phyloP scores from a whole-genome alignment of 2,329 filamentous ascomycete species.

The Byssoonygena ceratinophila region DNA sequence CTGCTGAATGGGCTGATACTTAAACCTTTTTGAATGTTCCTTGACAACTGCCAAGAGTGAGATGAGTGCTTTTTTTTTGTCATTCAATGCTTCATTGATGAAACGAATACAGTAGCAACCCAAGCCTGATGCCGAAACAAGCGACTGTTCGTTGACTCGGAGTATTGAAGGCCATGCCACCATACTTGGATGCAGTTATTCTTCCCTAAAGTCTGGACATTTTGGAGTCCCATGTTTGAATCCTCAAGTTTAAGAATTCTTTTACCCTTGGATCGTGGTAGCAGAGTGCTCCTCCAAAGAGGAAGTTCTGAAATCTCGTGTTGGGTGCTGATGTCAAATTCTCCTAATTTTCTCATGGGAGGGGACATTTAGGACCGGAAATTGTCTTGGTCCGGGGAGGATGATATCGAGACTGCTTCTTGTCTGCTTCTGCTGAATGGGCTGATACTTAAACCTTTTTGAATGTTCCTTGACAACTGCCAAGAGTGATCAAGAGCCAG shows the following conservation, averaged over 20 bases:
- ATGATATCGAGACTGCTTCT: neutral
- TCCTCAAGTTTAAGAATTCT: neutral
- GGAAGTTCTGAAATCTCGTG: conserved; percentile 2
- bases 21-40: no score
- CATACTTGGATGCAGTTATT: no score
- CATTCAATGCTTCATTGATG: no score
- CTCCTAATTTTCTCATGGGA: neutral
- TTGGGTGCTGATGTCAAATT: neutral
- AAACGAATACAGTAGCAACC: no score
- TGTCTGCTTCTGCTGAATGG: neutral
- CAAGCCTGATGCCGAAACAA: no score
- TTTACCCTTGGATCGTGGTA: neutral
- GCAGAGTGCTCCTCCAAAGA: no score
- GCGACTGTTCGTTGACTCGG: no score
- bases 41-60: neutral
- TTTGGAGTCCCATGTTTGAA: no score
- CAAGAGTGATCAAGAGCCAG: neutral
- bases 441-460: neutral
- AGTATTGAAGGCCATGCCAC: no score
- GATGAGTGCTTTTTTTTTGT: no score
- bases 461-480: neutral
- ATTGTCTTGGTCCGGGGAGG: neutral
- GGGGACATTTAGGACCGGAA: neutral
- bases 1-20: neutral
- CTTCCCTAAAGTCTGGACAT: no score